A percentile compares a stretch with the other conserved stretches of the same genome.
Conservation (phyloP, 352 stramenopile species). For the Phytophthora nicotianae region DNA sequence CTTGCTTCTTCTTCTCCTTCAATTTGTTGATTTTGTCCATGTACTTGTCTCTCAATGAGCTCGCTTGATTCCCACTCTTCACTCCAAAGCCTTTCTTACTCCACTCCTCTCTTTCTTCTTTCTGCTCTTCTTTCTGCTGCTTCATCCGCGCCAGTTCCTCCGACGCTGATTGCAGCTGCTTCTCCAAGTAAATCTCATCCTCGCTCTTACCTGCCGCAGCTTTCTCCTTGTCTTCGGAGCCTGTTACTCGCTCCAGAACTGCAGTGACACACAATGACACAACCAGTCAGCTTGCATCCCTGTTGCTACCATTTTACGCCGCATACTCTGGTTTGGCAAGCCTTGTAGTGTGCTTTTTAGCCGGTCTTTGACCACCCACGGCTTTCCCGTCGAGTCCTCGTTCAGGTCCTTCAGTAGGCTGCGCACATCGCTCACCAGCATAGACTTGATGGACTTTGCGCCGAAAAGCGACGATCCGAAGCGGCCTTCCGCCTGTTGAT, state of each 20-base stretch:
- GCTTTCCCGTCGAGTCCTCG: slow-evolving; percentile 65
- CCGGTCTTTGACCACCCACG: slow-evolving; percentile 66
- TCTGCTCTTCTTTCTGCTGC: slow-evolving; percentile 30
- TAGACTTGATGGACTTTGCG: slow-evolving; percentile 41
- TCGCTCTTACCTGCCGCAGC: slow-evolving; percentile 41
- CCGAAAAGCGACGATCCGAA: slow-evolving; percentile 34
- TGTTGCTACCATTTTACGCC: slow-evolving; percentile 1
- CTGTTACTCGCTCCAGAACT: slow-evolving; percentile 66
- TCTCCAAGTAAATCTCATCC: slow-evolving; percentile 61
- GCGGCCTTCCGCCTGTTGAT: slow-evolving; percentile 27
- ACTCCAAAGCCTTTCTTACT: slow-evolving; percentile 17
- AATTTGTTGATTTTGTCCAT: slow-evolving; percentile 74
- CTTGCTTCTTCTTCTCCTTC: slow-evolving; percentile 60
- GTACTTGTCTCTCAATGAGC: slow-evolving; percentile 69
- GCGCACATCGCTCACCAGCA: slow-evolving; percentile 71
- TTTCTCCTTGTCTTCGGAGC: slow-evolving; percentile 30
- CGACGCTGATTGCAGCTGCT: slow-evolving; percentile 53
- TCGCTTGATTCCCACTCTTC: slow-evolving; percentile 20
- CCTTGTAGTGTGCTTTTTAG: slow-evolving; percentile 69
- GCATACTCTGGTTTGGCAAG: slow-evolving; percentile 58
- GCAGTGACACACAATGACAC: slow-evolving; percentile 5
- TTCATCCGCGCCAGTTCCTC: slow-evolving; percentile 35
- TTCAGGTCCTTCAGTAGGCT: slow-evolving; percentile 65
- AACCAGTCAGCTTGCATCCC: not conserved
- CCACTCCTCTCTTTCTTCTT: slow-evolving; percentile 29